Conservation (phyloP, 2,329 filamentous ascomycete species). For the Lasiodiplodia gonubiensis region DNA sequence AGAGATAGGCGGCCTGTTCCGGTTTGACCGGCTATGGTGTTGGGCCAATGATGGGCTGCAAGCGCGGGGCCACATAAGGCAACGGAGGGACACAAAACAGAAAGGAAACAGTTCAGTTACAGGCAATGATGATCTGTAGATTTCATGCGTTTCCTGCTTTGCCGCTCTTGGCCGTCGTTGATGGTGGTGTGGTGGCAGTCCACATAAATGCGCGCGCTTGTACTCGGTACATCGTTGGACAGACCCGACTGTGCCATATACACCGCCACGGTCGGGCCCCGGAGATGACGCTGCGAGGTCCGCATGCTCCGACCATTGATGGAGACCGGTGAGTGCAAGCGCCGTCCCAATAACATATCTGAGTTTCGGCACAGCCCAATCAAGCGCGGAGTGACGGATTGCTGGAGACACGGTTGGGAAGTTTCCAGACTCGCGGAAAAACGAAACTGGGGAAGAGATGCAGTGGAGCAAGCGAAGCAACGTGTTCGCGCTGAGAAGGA, state of each 20-base stretch:
- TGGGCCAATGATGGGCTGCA: background rate
- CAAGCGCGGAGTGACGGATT: background rate
- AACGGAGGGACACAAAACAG: slow-evolving; percentile 17
- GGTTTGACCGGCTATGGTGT: background rate
- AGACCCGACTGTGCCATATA: background rate
- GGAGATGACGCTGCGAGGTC: background rate
- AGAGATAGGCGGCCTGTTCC: background rate
- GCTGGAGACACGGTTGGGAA: background rate
- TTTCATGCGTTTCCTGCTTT: slow-evolving; percentile 15
- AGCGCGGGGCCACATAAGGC: background rate
- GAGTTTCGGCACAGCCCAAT: background rate
- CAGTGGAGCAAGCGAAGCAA: background rate
- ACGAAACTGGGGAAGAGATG: background rate
- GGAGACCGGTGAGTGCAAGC: background rate
- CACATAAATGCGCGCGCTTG: slow-evolving; percentile 22
- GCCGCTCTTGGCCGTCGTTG: background rate
- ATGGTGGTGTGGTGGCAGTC: slow-evolving; percentile 1
- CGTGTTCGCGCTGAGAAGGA: background rate
- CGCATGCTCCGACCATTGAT: background rate
- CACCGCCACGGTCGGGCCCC: background rate
- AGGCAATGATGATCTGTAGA: background rate
- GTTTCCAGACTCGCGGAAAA: background rate
- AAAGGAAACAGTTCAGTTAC: slow-evolving; percentile 7
- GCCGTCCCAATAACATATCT: background rate
- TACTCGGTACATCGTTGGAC: slow-evolving; percentile 11